These are phyloP conservation scores for Erysimum cheiranthoides DNA, from an alignment of 345 rosid species.

Conservation along the genomic window DNA sequence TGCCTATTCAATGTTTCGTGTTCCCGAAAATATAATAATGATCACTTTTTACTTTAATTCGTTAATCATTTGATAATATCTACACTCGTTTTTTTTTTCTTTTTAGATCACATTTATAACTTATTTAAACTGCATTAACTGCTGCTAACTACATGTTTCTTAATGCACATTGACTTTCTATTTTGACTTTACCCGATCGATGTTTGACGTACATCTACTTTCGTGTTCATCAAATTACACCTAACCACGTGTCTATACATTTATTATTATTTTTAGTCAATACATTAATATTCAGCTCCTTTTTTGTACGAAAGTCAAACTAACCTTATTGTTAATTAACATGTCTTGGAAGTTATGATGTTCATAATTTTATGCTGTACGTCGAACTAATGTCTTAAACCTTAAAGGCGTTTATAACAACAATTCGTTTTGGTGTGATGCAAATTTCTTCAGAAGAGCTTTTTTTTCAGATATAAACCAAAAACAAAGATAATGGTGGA, in stretches of 20 bases:
- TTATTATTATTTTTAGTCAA: conserved; percentile 24
- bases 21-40: conserved; percentile 17
- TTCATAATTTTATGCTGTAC: background rate
- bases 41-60: background rate
- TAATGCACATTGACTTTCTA: conserved; percentile 36
- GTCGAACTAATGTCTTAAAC: too few relatives aligned
- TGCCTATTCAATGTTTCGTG: conserved; percentile 23
- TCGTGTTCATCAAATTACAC: conserved; percentile 29
- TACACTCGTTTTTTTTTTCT: background rate
- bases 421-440: too few relatives aligned
- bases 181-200: conserved; percentile 18
- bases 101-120: background rate
- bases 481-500: too few relatives aligned
- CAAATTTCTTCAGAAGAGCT: too few relatives aligned
- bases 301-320: conserved; percentile 25
- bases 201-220: conserved; percentile 37
- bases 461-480: too few relatives aligned
- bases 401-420: too few relatives aligned
- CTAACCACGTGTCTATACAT: conserved; percentile 27
- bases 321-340: conserved; percentile 6
- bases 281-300: background rate
- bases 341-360: background rate
- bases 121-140: conserved; percentile 11
- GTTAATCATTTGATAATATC: background rate
- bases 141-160: conserved; percentile 2